Conservation (phyloP, 2,329 filamentous ascomycete genomes). For the Monosporascus sp. region DNA sequence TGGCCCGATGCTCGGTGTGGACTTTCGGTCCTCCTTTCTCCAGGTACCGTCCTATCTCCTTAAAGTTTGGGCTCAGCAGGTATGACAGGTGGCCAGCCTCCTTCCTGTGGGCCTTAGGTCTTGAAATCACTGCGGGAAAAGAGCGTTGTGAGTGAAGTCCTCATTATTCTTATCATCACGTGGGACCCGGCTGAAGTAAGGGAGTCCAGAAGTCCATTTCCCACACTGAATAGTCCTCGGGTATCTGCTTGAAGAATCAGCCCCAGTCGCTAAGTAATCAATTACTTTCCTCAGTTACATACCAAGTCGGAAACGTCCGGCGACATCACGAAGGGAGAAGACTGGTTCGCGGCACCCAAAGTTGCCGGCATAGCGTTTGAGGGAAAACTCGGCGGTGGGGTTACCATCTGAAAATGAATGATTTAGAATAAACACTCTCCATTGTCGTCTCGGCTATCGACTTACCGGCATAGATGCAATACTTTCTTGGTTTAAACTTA, state of each 20-base stretch:
- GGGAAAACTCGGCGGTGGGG: conserved; percentile 8
- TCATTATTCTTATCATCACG: background rate
- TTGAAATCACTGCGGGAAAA: too few species aligned
- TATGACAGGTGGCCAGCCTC: too few species aligned
- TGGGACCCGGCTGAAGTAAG: conserved; percentile 11
- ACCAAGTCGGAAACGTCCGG: conserved; percentile 20
- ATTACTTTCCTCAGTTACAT: conserved; percentile 4
- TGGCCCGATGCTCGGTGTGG: too few species aligned
- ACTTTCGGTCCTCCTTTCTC: too few species aligned
- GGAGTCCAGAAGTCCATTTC: conserved; percentile 28
- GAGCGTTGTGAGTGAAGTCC: too few species aligned
- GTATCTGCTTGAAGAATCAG: conserved; percentile 9
- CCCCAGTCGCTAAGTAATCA: background rate
- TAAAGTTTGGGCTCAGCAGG: too few species aligned
- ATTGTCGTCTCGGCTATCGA: background rate
- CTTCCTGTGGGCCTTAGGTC: too few species aligned
- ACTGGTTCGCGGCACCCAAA: conserved; percentile 14
- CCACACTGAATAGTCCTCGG: conserved; percentile 24
- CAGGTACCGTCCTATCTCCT: too few species aligned
- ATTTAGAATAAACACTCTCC: too few species aligned
- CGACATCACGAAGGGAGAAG: conserved; percentile 18
- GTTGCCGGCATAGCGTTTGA: conserved; percentile 15
- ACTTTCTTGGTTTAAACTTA: conserved; percentile 37
- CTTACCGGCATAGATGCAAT: conserved; percentile 26
- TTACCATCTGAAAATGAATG: conserved; percentile 11